Conservation (phyloP, 202 grass and related monocot species). For the Panicum hallii region DNA sequence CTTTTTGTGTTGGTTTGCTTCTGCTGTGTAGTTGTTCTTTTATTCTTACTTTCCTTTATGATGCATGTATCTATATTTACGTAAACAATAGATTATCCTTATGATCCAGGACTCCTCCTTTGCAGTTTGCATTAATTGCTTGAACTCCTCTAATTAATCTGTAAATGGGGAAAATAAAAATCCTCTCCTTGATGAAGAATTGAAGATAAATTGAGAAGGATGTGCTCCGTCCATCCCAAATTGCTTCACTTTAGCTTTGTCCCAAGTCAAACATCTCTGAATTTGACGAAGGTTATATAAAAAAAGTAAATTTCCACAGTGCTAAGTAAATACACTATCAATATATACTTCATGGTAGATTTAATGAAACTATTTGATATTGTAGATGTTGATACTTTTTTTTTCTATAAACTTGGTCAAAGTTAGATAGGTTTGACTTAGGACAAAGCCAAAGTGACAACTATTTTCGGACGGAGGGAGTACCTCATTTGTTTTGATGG, state of each 20-base stretch:
- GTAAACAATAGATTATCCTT: not conserved
- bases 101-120: not conserved
- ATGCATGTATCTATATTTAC: not conserved
- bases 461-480: too few relatives aligned
- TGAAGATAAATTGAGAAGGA: not conserved
- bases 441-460: too few relatives aligned
- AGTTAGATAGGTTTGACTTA: too few relatives aligned
- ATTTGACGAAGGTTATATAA: too few relatives aligned
- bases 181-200: not conserved
- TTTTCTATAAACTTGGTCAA: too few relatives aligned
- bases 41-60: not conserved
- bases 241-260: too few relatives aligned
- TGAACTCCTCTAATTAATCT: not conserved
- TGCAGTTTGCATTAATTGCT: not conserved
- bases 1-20: not conserved
- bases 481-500: not conserved
- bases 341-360: too few relatives aligned
- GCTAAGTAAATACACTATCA: too few relatives aligned
- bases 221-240: not conserved
- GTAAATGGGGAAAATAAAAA: not conserved
- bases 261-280: too few relatives aligned
- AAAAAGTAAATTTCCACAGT: too few relatives aligned
- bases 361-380: too few relatives aligned
- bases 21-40: slow-evolving; percentile 9
- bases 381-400: too few relatives aligned